phyloP scores from a whole-genome alignment of 1,284 basidiomycete species.

The Moesziomyces parantarcticus region DNA sequence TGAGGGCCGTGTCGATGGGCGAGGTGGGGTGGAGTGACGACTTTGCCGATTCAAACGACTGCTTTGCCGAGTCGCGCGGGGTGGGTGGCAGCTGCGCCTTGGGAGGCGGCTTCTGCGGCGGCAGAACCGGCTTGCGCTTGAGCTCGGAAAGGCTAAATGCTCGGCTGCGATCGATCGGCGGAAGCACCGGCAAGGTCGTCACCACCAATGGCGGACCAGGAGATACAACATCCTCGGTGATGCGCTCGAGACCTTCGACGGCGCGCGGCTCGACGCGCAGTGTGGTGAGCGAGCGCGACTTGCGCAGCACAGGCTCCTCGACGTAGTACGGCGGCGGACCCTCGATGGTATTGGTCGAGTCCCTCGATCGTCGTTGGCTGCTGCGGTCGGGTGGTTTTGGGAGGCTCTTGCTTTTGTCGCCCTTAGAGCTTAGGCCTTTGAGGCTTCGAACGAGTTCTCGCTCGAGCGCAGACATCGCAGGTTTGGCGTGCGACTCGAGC shows the following conservation, averaged over 20 bases:
- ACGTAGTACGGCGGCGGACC: neutral
- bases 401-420: conserved; percentile 14
- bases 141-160: no score
- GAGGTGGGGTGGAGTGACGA: conserved; percentile 1
- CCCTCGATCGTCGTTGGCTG: no score
- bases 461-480: conserved; percentile 4
- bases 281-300: conserved; percentile 21
- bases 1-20: neutral
- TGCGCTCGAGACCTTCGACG: neutral
- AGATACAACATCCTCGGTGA: neutral
- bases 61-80: conserved; percentile 1
- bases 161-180: no score
- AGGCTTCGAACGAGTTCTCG: conserved; percentile 22
- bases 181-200: no score
- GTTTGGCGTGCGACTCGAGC: neutral
- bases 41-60: neutral
- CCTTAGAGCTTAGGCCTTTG: conserved; percentile 9
- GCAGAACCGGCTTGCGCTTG: conserved; percentile 8
- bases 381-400: conserved; percentile 1
- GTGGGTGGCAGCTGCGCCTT: conserved; percentile 20
- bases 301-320: conserved; percentile 4
- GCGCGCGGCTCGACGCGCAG: conserved; percentile 9
- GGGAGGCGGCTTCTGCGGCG: conserved; percentile 46
- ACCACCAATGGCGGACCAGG: no score
- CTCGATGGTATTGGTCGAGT: no score